Evolutionary conservation across 441 rosid genomes (phyloP).

Genomic region (Populus hybrid): DNA sequence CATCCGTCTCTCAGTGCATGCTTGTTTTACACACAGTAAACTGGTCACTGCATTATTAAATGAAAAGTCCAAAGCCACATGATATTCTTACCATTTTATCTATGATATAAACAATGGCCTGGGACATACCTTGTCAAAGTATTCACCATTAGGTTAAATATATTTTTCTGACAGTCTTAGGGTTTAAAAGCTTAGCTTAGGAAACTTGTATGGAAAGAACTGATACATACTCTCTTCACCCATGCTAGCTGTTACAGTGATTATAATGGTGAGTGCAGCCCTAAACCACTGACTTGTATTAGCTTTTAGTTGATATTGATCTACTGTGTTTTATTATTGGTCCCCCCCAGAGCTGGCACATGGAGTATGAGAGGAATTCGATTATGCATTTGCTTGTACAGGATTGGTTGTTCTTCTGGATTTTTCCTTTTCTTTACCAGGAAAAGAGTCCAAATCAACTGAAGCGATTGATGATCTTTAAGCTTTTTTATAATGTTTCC

Average conservation of each 20-base stretch:
- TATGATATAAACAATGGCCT: not conserved
- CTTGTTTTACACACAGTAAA: not conserved
- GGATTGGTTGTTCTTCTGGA: not conserved
- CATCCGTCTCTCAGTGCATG: constrained; percentile 4
- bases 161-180: not conserved
- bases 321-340: not conserved
- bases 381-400: not conserved
- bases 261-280: not conserved
- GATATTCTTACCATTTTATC: not conserved
- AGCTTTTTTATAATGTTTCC: not conserved
- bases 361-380: not conserved
- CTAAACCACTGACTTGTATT: not conserved
- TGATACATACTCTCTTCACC: not conserved
- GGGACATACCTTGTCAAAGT: not conserved
- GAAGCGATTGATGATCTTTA: not conserved
- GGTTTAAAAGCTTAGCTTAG: not conserved
- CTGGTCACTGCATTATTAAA: constrained; percentile 3
- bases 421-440: not conserved
- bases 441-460: not conserved
- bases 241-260: not conserved
- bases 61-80: not conserved
- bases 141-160: not conserved
- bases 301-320: not conserved
- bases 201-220: not conserved
- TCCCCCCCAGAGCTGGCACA: not conserved